phyloP scores from a whole-genome alignment of 2,329 filamentous ascomycete genomes.

The Hymenoscyphus scutula region DNA sequence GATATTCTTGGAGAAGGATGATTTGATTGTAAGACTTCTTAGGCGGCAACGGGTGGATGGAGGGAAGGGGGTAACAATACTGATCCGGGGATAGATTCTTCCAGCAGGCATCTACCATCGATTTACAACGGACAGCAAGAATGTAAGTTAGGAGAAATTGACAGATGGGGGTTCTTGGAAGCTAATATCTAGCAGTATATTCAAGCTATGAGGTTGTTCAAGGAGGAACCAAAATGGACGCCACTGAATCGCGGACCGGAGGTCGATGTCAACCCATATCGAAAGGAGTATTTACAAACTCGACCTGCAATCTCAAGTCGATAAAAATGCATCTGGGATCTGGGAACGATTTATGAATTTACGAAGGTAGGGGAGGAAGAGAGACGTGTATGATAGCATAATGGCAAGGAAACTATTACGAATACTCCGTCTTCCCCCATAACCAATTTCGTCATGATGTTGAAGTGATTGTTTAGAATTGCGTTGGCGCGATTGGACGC shows the following conservation, averaged over 20 bases:
- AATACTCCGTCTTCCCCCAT: background rate
- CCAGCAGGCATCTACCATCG: slow-evolving; percentile 96
- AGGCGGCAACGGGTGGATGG: no score
- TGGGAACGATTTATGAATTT: background rate
- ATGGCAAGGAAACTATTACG: background rate
- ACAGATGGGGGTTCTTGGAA: slow-evolving; percentile 2
- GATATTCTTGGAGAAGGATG: slow-evolving; percentile 78
- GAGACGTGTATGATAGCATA: background rate
- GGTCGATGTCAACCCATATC: slow-evolving; percentile 74
- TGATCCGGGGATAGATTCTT: slow-evolving; percentile 71
- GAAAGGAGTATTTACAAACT: slow-evolving; percentile 68
- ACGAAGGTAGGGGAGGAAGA: background rate
- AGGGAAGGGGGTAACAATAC: no score
- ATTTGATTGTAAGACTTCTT: slow-evolving; percentile 60
- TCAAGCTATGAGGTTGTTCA: slow-evolving; percentile 93
- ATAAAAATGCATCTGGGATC: background rate
- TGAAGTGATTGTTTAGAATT: no score
- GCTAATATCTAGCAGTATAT: slow-evolving; percentile 64
- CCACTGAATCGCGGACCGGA: slow-evolving; percentile 78
- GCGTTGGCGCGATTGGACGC: no score
- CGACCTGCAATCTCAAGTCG: slow-evolving; percentile 19
- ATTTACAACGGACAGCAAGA: slow-evolving; percentile 89
- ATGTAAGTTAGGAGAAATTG: slow-evolving; percentile 58
- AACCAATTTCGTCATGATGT: no score
- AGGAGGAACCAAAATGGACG: slow-evolving; percentile 98